phyloP scores from a whole-genome alignment of 768 basidiomycete genomes.

The Hypholoma sublateritium region DNA sequence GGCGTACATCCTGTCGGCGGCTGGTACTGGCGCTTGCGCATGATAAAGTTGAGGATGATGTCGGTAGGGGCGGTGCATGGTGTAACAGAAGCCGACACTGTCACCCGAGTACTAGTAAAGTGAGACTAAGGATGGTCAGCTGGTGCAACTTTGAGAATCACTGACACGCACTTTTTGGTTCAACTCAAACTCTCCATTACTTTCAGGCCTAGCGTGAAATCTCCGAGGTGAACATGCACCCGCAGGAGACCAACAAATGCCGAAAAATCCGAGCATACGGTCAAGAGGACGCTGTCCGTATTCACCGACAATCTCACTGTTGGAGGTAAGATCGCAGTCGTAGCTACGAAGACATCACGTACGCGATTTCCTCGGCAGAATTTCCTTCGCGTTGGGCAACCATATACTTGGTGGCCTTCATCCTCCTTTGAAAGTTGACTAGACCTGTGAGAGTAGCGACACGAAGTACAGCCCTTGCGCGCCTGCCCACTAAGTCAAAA shows the following conservation, averaged over 20 bases:
- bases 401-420: constrained; percentile 89
- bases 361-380: constrained; percentile 82
- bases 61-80: constrained; percentile 91
- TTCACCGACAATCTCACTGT: constrained; percentile 83
- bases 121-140: constrained; percentile 51
- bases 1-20: constrained; percentile 97
- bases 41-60: constrained; percentile 91
- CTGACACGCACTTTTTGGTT: constrained; percentile 69
- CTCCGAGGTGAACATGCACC: constrained; percentile 94
- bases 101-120: constrained; percentile 94
- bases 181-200: constrained; percentile 92
- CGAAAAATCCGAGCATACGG: constrained; percentile 95
- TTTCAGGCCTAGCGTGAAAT: constrained; percentile 94
- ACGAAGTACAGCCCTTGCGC: constrained; percentile 54
- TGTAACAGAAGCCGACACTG: constrained; percentile 97
- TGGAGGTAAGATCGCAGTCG: neutral
- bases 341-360: constrained; percentile 27
- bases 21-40: constrained; percentile 97
- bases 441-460: constrained; percentile 69
- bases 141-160: neutral
- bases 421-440: constrained; percentile 89
- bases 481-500: constrained; percentile 62
- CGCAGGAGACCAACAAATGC: constrained; percentile 92
- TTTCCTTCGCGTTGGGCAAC: constrained; percentile 79
- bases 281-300: constrained; percentile 90